Base-by-base conservation (phyloP, 805 yeast genomes). In the Naumovozyma baii region DNA sequence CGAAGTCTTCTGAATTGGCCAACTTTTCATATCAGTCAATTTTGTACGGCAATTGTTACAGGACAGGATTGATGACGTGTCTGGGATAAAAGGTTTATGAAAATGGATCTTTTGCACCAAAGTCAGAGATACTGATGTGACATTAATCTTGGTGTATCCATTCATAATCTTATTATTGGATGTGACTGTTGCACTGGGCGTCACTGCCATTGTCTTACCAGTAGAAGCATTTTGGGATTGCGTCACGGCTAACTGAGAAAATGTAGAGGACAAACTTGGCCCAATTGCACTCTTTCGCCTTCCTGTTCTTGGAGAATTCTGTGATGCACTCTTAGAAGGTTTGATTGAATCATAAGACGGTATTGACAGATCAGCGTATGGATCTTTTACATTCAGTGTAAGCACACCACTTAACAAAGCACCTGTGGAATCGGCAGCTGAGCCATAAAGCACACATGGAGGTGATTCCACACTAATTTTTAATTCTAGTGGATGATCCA, bases 401-500 rank as follows among this genome's bases (percentile, higher is more conserved):
- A 92, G 63, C 8, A 85, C 66, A 0, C 99, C 99, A 26, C 87
- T 76, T 26, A 92, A 64, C 18, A 90, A 69, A 4, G 95, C 82
- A 1, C 99, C 98, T 0, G 94, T 71, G 1, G 92, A 78, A 43
- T 84, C 92, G 7, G 63, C 59, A 2, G 88, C 82, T 1, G 72
- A 62, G 0, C 98, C 98, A 54, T 83, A 90, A 40, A 92, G 64
- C 34, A 85, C 75, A 30, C 88, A 70, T 0, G 99, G 98, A 1
- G 97, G 97, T 2, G 94, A 80, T 56, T 92, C 99, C 17, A 92
- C 66, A 30, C 70, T 69, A 26, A 88, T 70, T 1, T 77, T 56
- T 10, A 84, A 60, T 26, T 71, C 66, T 26, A 73, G 59, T 1
- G 73, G 72, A 29, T 59, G 40, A 10, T 29, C 15, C 10, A 10